These are phyloP conservation scores for Annona cherimola DNA, from an alignment of 164 flowering plant genomes.

Conservation along the genomic window DNA sequence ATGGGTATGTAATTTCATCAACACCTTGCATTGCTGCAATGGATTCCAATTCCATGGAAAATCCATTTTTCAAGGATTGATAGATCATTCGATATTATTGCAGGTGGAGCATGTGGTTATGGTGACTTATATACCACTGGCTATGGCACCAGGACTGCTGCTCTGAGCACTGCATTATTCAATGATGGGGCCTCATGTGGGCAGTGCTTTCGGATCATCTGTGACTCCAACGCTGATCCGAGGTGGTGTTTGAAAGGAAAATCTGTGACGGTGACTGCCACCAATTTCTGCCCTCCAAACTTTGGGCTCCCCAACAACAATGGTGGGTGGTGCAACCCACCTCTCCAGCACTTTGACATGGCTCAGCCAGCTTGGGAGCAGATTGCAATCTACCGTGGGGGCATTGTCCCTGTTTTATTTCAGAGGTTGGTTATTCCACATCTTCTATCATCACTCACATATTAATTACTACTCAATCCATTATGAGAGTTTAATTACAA, in stretches of 20 bases:
- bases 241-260: constrained; percentile 65
- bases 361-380: constrained; percentile 94
- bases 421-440: constrained; percentile 41
- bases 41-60: constrained; percentile 37
- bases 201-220: constrained; percentile 61
- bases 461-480: too few relatives aligned
- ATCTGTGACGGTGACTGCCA: constrained; percentile 76
- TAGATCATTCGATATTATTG: constrained; percentile 44
- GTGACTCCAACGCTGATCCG: constrained; percentile 48
- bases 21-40: constrained; percentile 37
- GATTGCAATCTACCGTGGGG: constrained; percentile 75
- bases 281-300: constrained; percentile 93
- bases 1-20: constrained; percentile 47
- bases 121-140: constrained; percentile 35
- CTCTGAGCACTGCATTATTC: constrained; percentile 81
- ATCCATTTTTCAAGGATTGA: constrained; percentile 64
- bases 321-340: constrained; percentile 99
- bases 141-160: constrained; percentile 55
- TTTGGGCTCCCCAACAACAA: constrained; percentile 56
- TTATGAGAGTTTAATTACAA: background rate
- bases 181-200: constrained; percentile 83
- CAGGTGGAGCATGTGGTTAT: constrained; percentile 86
- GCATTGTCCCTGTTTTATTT: constrained; percentile 72
- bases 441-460: background rate
- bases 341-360: constrained; percentile 85